Evolutionary conservation across 2,329 filamentous ascomycete species (phyloP), one percentile per base, ranked within the genome.

Genomic region (Aspergillus tanneri): DNA sequence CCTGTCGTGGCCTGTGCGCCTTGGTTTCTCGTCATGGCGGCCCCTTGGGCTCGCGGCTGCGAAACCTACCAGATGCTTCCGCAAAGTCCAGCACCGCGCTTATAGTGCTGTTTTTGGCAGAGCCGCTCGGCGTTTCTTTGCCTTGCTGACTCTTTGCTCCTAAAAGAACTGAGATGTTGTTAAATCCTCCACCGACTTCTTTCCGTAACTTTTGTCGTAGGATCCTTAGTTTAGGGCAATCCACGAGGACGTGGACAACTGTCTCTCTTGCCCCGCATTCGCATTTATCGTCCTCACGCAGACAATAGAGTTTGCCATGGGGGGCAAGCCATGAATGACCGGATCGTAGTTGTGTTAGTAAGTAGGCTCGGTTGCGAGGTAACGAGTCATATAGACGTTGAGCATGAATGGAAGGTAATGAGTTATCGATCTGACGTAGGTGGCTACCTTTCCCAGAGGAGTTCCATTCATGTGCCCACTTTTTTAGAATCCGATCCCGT

Each of bases 291-390:
- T 46, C 41, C 1, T 53, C 45, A 14, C 21, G 12, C 37, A 54
- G 60, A 22, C 51, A 36, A 12, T 42, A 22, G 7, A 27, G 28
- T 45, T 55, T 59, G 7, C 11, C 25, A 44, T 54, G 49, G 19
- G 40, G 55, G 11, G 52, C 54, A 22, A 62, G 44, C 59, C 53
- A 60, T 23, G 45, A 56, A 30, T 61, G 50, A 28, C 56, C 55
- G n/a, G 54, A 58, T 23, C 56, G 55, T 24, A 62, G 45, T 46
- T 61, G 50, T 7, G 46, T 56, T 4, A 61, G 41, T 11, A 61
- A 36, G 34, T 60, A 60, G 2, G 51, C 53, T 43, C 43, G 54
- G 35, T 50, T 47, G 23, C 47, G 25, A 6, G 45, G 30, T 8
- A 56, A 39, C 3, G 11, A 27, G 18, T 53, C 28, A 25, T 57